Base-by-base conservation (phyloP, 257 asterid genomes). In the Vinca minor region DNA sequence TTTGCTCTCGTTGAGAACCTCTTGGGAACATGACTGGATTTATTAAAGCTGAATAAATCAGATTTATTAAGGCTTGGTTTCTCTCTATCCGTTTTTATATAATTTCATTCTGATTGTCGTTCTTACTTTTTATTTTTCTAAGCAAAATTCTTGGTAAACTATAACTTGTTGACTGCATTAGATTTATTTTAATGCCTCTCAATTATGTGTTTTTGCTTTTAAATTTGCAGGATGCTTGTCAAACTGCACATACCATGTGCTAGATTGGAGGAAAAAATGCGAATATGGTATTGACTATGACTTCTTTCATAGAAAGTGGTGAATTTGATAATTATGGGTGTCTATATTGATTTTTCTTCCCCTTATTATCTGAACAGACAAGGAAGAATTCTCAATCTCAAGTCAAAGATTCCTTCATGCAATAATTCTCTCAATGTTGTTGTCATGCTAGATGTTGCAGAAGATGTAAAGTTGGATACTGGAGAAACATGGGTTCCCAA, bases 141-240 rank as follows among this genome's bases (percentile, higher is more conserved):
- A 32, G 54, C 11, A 42, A 42, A 41, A 55, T 38, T 44, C 18
- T 12, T 48, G 39, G 39, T 41, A 6, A 23, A 29, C 47, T 23
- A 29, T 47, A 26, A 28, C 59, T 34, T 48, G 26, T 34, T 32
- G 50, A 13, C 38, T 28, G 7, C 13, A 25, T 65, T 36, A 42
- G 25, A 35, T 58, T 49, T 35, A 56, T 9, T 18, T 55, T 29
- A 53, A 12, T 52, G 38, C n/a, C 63, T 61, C 70, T 58, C 57
- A 38, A 35, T 50, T 58, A 64, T 71, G 39, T 52, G 42, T 42
- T 64, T 29, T 26, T 48, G 38, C 47, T 71, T 48, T 64, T 47
- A 32, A 29, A 31, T 49, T 71, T 71, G 76, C 76, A 71, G 76
- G 76, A 35, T 71, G 63, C 26, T 21, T 47, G 28, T 35, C 21